Evolutionary conservation across 495 filamentous ascomycete genomes (phyloP), one percentile per base, ranked within the genome.

Genomic region (Aspergillus olivimuriae): DNA sequence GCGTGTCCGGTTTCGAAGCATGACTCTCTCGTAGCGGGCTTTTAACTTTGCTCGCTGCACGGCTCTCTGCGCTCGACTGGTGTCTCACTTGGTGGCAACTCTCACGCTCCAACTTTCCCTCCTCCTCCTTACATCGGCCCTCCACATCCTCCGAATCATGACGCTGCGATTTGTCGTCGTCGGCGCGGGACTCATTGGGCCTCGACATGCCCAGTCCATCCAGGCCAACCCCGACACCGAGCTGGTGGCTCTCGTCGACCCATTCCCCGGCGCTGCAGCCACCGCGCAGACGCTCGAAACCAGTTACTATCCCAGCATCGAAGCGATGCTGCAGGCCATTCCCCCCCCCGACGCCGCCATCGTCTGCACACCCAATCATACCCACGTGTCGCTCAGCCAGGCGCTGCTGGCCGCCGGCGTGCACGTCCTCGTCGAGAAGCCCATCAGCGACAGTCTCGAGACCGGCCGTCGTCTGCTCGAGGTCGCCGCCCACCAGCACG

Each of bases 321-420:
- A 57, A 11, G 58, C 56, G 0, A 64, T 80, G 35, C 58, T 81
- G 1, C 67, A 17, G 7, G 15, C 44, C 22, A 26, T 50, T 3
- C 41, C 55, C 22, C 51, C 45, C 7, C 74, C 74, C 10, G 65
- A 80, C 30, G 77, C 74, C 23, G 77, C 77, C 12, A 75, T 81
- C 19, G 66, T 81, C 41, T 78, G 74, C 60, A 81, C 77, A 1
- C 78, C 79, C 4, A 83, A 81, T 46, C 60, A 72, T 52, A 75
- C 72, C 1, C 78, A 81, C 49, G 75, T 78, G 16, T 44, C 68
- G 9, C 45, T 80, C 11, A 56, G 74, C 4, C 68, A 70, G 16
- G 63, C 74, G 31, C 67, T 80, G 9, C 63, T 78, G 11, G 48
- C 62, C 0, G 64, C 53, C 9, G 72, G 69, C 1, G 60, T 81